Evolutionary conservation across 768 basidiomycete species (phyloP), one percentile per base, ranked within the genome.

Genomic region (Podaxis sp.): DNA sequence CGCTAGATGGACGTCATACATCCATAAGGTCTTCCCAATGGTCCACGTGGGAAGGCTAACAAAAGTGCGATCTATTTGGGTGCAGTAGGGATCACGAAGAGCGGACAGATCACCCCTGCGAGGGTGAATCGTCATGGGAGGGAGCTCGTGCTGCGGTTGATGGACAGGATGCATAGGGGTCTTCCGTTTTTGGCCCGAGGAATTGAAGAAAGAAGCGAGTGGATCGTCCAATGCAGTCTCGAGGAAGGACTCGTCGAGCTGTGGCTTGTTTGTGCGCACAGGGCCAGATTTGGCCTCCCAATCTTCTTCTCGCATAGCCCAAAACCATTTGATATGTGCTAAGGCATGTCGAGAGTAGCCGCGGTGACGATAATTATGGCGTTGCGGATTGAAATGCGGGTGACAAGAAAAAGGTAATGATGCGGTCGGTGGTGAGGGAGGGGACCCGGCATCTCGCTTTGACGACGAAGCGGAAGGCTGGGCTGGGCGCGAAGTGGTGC

Each of bases 301-400:
- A 55, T 80, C 77, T 53, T 82, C 83, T 61, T 83, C 80, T 19
- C 86, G 83, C 5, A 77, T 69, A 40, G 76, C 74, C 89, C 89
- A 90, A 66, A 90, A 80, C 71, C 74, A 82, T 68, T 88, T 90
- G 65, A 83, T 72, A 66, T 88, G 81, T 13, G 78, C 73, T 38
- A 90, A 78, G 1, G 85, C 83, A 63, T 80, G 82, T 17, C 82
- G 82, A 12, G 88, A 90, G 65, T 85, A 79, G 1, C 89, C 89
- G 67, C 83, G 88, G 64, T 90, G 79, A 5, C 70, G 68, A 65
- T 84, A 85, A 36, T 72, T 68, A 64, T 81, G 81, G 27, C 81
- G 80, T 43, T 73, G 73, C 58, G 57, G 43, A 54, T 55, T 47
- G 15, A 38, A 22, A 50, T 36, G 43, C 6, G 58, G 37, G 4